phyloP scores from a whole-genome alignment of 2,329 filamentous ascomycete species.

The Trichocomaceae sp. region DNA sequence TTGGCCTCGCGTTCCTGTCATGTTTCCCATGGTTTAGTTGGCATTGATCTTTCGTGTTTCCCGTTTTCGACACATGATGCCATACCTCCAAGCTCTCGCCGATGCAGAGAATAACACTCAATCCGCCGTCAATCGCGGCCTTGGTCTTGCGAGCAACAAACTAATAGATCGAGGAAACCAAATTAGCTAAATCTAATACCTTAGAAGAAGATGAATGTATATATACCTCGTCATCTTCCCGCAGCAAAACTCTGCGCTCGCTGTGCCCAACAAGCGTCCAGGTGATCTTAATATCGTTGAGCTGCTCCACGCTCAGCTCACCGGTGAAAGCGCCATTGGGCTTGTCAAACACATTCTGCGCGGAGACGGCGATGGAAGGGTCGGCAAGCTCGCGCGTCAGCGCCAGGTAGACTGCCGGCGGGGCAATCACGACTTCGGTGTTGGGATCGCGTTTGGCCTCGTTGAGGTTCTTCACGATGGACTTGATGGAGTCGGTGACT shows the following conservation, averaged over 20 bases:
- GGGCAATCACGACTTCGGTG: constrained; percentile 88
- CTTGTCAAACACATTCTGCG: constrained; percentile 97
- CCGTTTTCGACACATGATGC: too few species aligned
- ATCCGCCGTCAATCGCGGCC: constrained; percentile 75
- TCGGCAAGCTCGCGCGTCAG: constrained; percentile 73
- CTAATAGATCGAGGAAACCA: constrained; percentile 20
- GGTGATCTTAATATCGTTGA: constrained; percentile 78
- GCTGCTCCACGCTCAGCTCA: constrained; percentile 87
- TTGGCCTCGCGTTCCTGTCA: constrained; percentile 67
- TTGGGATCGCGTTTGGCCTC: constrained; percentile 58
- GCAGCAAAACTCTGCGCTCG: constrained; percentile 83
- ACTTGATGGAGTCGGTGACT: constrained; percentile 78
- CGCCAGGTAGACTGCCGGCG: constrained; percentile 83
- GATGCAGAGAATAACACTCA: constrained; percentile 93
- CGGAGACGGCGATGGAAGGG: constrained; percentile 72
- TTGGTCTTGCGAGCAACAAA: constrained; percentile 93
- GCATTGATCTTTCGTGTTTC: background rate
- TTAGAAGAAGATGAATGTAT: background rate
- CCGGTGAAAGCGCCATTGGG: constrained; percentile 95
- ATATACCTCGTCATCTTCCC: constrained; percentile 67
- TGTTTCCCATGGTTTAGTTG: background rate
- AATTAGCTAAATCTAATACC: background rate
- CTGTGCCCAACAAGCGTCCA: constrained; percentile 94
- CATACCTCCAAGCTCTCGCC: constrained; percentile 78
- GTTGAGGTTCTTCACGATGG: constrained; percentile 87